Base-by-base conservation (phyloP, 176 grass and related monocot species). In the Cocos nucifera region DNA sequence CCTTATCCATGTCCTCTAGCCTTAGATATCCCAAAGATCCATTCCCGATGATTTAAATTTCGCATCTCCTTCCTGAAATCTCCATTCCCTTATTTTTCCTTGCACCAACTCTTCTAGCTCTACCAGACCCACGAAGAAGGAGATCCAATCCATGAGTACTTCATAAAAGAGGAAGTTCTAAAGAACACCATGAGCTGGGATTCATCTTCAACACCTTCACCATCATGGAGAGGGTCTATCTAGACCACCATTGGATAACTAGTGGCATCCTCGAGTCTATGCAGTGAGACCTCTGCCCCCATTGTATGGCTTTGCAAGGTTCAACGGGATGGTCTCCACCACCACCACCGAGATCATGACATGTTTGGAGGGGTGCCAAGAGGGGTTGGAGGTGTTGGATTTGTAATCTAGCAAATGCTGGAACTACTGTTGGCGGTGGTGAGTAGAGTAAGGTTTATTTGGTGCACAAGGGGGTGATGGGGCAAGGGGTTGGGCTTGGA, bases 171-270 rank as follows among this genome's bases (percentile, higher is more conserved):
- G 24, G 80, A 80, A 61, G 76, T 81, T 50, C 68, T 87, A 10
- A 70, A 67, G 62, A 92, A 92, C 18, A 15, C 59, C 17, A 62
- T 83, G 25, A 69, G 79, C 67, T 57, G 65, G 83, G 51, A 3
- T 77, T 84, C 62, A 73, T 84, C 39, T 83, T 70, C 16, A 86
- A 92, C 73, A 75, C 83, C 0, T 17, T 81, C 50, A 32, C 19
- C 1, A 80, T 51, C 15, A 56, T 87, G 1, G 80, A 92, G 56
- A 58, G 74, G 7, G 65, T 59, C 59, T 85, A 81, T 63, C 61
- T 78, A 24, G 54, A 74, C 1, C 0, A 26, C 56, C 71, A 69
- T 17, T 69, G 83, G 4, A 54, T 58, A 80, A 83, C 70, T 21
- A 80, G 58, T 73, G 77, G 8, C 77, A 62, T 52, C 69, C 19